phyloP scores from a whole-genome alignment of 2,329 filamentous ascomycete genomes.

The Paecilomyces sp. region DNA sequence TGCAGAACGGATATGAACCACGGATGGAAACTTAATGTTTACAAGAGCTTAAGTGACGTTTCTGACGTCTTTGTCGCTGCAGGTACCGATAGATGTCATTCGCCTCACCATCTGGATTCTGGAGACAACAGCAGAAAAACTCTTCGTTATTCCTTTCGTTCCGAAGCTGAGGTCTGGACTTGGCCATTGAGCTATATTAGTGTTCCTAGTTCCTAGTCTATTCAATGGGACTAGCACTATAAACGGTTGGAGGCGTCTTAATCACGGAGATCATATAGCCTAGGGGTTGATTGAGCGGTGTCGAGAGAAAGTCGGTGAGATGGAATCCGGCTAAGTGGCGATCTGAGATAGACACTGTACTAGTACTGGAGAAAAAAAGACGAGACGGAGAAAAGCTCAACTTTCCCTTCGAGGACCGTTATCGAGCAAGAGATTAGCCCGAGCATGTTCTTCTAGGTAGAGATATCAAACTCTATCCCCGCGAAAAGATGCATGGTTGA shows the following conservation, averaged over 20 bases:
- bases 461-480: neutral
- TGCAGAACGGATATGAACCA: neutral
- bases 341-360: neutral
- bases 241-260: neutral
- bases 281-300: neutral
- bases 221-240: neutral
- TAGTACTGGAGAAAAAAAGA: neutral
- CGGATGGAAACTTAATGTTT: neutral
- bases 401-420: too few relatives aligned
- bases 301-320: neutral
- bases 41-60: neutral
- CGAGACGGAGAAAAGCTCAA: neutral
- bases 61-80: neutral
- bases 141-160: neutral
- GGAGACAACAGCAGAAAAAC: neutral
- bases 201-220: neutral
- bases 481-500: neutral
- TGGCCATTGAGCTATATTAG: neutral
- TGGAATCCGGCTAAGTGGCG: neutral
- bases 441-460: neutral
- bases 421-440: neutral
- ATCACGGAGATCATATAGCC: neutral
- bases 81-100: neutral
- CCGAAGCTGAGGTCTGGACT: neutral
- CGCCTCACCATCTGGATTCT: neutral